Evolutionary conservation across 352 stramenopile species (phyloP).

Genomic region (Pythium sp.): DNA sequence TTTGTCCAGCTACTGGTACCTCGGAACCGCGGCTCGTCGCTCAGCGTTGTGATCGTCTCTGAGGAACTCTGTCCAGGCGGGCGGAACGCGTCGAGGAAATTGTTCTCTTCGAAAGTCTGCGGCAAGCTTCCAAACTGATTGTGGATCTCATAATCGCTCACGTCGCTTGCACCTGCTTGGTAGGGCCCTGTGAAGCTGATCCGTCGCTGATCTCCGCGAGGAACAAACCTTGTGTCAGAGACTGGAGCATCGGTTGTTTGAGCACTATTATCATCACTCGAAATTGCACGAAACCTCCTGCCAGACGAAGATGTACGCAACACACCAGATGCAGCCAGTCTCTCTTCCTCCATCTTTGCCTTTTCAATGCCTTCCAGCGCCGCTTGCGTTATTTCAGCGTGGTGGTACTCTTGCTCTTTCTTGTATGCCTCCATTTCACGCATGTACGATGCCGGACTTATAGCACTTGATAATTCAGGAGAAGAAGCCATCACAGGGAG

Average conservation of each 20-base stretch:
- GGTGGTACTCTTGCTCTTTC: slow-evolving; percentile 14
- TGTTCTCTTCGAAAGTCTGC: slow-evolving; percentile 17
- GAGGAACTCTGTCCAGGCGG: slow-evolving; percentile 16
- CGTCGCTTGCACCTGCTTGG: slow-evolving; percentile 13
- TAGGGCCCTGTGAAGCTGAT: slow-evolving; percentile 17
- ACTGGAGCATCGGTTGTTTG: background rate
- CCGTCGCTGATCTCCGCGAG: slow-evolving; percentile 4
- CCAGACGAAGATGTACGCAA: background rate
- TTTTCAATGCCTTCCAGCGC: slow-evolving; percentile 15
- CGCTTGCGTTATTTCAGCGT: slow-evolving; percentile 11
- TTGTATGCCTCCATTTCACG: slow-evolving; percentile 14
- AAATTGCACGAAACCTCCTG: slow-evolving; percentile 4
- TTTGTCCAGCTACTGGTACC: background rate
- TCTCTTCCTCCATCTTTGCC: slow-evolving; percentile 9
- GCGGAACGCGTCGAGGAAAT: slow-evolving; percentile 10
- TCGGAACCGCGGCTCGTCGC: slow-evolving; percentile 9
- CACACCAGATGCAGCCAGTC: background rate
- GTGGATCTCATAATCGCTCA: slow-evolving; percentile 18
- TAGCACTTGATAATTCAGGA: background rate
- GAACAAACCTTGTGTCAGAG: slow-evolving; percentile 8
- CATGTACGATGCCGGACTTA: slow-evolving; percentile 13
- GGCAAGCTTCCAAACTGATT: slow-evolving; percentile 12
- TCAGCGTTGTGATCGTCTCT: slow-evolving; percentile 16
- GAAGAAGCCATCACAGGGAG: background rate
- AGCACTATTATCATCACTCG: slow-evolving; percentile 1